Base-by-base conservation (phyloP, 805 yeast species). In the Wickerhamomyces rabaulensis region DNA sequence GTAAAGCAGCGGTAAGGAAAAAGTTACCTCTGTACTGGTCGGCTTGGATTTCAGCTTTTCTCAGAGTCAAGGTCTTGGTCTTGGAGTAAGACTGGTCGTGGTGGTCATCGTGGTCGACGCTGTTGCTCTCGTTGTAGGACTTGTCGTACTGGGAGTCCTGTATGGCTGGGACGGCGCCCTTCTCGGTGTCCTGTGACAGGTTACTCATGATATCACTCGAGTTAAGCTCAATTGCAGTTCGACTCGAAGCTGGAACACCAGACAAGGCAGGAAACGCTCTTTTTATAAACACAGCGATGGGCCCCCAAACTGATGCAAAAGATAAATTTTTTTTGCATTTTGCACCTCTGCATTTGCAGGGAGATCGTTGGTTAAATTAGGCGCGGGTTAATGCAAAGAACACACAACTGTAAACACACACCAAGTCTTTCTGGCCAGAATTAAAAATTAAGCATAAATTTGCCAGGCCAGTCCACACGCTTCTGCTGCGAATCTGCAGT, bases 41-140 rank as follows among this genome's bases (percentile, higher is more conserved):
- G 17, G 75, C 71, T 55, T 76, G 61, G 26, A 78, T 60, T 60
- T 79, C 84, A 7, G 76, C 68, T 52, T 70, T 73, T 52, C 73
- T 65, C 33, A 80, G 70, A 38, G 79, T 79, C 43, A 73, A 62
- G 20, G 75, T 68, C 52, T 62, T 67, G 5, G 60, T 54, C 15
- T 36, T 20, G 6, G 48, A 7, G 13, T 36, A 36, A 6, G 22
- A 13, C 16, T 19, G 8, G 16, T 20, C 25, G 13, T 36, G 39
- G 16, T 36, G 39, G 7, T 20, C 12, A 10, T 35, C 38, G 6
- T 35, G 10, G 15, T 36, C 19, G 9, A 13, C 25, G 9, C 16
- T 19, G 16, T 36, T 36, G 16, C 16, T 36, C n/a, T 36, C 39
- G 16, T 20, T 36, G 4, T 7, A 12, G 10, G 22, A 35, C 10